These are phyloP conservation scores for Candida glaebosa DNA, from an alignment of 805 yeast genomes.

Conservation along the genomic window DNA sequence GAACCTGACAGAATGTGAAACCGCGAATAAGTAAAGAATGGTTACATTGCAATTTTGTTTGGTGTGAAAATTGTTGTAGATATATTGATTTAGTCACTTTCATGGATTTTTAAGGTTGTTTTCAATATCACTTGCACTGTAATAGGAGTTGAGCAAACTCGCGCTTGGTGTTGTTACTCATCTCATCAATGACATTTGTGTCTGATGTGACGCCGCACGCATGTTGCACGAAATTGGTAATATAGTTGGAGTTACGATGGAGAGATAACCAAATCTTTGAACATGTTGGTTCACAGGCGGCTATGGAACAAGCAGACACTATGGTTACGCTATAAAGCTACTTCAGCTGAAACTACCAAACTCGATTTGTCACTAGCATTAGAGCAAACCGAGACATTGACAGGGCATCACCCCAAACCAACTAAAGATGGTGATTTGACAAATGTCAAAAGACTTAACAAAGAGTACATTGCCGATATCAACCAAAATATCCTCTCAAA, in stretches of 20 bases:
- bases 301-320: background rate
- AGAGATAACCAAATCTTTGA: background rate
- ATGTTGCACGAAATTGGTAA: background rate
- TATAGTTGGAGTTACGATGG: background rate
- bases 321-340: background rate
- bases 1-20: too few species aligned
- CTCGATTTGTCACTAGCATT: conserved; percentile 11
- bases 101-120: too few species aligned
- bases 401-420: conserved; percentile 9
- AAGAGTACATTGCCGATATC: conserved; percentile 9
- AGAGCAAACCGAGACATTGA: conserved; percentile 10
- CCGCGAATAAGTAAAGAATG: too few species aligned
- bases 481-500: conserved; percentile 9
- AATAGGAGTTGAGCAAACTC: too few species aligned
- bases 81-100: too few species aligned
- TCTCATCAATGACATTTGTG: too few species aligned
- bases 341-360: conserved; percentile 4
- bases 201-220: conserved; percentile 2
- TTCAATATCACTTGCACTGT: too few species aligned
- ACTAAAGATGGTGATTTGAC: conserved; percentile 9
- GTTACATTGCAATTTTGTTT: too few species aligned
- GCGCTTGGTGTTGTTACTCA: too few species aligned
- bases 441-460: conserved; percentile 2
- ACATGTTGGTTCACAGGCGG: background rate
- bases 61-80: too few species aligned